These are phyloP conservation scores for Apiotrichum siamense DNA, from an alignment of 1,284 basidiomycete genomes.

Conservation along the genomic window DNA sequence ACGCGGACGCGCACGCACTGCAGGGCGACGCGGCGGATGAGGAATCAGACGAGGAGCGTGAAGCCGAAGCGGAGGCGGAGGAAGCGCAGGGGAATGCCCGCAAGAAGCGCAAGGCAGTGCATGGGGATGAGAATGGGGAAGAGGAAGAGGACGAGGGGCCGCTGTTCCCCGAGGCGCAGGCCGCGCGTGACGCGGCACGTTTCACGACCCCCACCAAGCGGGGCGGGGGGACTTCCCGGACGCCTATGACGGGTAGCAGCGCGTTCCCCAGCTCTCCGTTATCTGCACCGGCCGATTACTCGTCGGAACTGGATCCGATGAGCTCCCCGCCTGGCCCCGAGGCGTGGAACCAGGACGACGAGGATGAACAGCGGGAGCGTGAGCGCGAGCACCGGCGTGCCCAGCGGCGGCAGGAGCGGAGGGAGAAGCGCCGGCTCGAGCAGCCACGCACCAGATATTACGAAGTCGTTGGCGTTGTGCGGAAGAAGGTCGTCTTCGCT, in stretches of 20 bases:
- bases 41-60: slow-evolving; percentile 19
- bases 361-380: slow-evolving; percentile 16
- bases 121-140: slow-evolving; percentile 17
- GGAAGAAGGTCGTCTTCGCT: slow-evolving; percentile 46
- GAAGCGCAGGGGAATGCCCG: slow-evolving; percentile 6
- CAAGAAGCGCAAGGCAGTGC: neutral
- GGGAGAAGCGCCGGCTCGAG: slow-evolving; percentile 8
- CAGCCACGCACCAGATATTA: slow-evolving; percentile 37
- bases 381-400: slow-evolving; percentile 17
- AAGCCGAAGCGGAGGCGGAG: slow-evolving; percentile 15
- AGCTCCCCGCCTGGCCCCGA: slow-evolving; percentile 22
- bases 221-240: neutral
- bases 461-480: slow-evolving; percentile 43
- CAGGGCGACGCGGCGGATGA: slow-evolving; percentile 20
- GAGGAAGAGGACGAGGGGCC: slow-evolving; percentile 30
- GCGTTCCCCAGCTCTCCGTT: slow-evolving; percentile 11
- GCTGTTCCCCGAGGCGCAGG: slow-evolving; percentile 18
- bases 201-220: slow-evolving; percentile 7
- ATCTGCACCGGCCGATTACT: slow-evolving; percentile 42
- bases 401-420: slow-evolving; percentile 3
- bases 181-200: neutral
- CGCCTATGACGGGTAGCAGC: slow-evolving; percentile 9
- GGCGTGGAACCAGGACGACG: slow-evolving; percentile 6
- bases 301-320: slow-evolving; percentile 39
- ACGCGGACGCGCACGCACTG: neutral